A percentile compares a stretch with the other conserved stretches of the same genome.
Evolutionary conservation across 495 filamentous ascomycete species (phyloP).

Genomic region (Penicillium ucsense): DNA sequence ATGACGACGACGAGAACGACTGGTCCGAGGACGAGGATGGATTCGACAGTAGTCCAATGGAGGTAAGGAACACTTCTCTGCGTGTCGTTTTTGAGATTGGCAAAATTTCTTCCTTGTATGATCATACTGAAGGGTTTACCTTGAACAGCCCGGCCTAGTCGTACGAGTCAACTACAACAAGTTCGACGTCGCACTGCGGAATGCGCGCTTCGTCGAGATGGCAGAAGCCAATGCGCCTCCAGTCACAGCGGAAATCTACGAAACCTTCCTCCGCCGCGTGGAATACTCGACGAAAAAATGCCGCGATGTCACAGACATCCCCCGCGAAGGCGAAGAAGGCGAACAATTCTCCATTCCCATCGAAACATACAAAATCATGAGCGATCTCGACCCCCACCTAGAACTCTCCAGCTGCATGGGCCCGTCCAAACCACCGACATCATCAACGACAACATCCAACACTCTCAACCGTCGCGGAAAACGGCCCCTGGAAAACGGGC

Average conservation of each 20-base stretch:
- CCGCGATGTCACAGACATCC: constrained; percentile 47
- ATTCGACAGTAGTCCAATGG: constrained; percentile 31
- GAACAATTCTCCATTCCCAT: constrained; percentile 30
- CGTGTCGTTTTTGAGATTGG: no score
- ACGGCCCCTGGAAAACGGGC: constrained; percentile 29
- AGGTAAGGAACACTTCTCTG: constrained; percentile 15
- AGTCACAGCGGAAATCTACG: constrained; percentile 63
- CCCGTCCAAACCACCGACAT: constrained; percentile 13
- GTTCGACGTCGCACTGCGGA: constrained; percentile 71
- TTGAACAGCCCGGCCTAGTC: constrained; percentile 45
- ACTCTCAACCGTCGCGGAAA: constrained; percentile 22
- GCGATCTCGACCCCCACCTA: constrained; percentile 30
- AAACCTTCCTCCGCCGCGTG: constrained; percentile 54
- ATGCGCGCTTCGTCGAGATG: constrained; percentile 57
- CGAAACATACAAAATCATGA: constrained; percentile 24
- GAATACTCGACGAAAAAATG: constrained; percentile 62
- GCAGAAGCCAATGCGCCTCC: constrained; percentile 43
- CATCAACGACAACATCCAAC: constrained; percentile 1
- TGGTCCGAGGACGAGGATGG: constrained; percentile 32
- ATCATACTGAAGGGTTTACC: not conserved
- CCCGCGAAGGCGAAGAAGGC: constrained; percentile 43
- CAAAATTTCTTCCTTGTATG: not conserved
- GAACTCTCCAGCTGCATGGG: constrained; percentile 32
- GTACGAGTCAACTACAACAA: constrained; percentile 82
- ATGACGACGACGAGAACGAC: constrained; percentile 26